Conservation (phyloP, 129 eudicot species). For the Ambrosia trifida region DNA sequence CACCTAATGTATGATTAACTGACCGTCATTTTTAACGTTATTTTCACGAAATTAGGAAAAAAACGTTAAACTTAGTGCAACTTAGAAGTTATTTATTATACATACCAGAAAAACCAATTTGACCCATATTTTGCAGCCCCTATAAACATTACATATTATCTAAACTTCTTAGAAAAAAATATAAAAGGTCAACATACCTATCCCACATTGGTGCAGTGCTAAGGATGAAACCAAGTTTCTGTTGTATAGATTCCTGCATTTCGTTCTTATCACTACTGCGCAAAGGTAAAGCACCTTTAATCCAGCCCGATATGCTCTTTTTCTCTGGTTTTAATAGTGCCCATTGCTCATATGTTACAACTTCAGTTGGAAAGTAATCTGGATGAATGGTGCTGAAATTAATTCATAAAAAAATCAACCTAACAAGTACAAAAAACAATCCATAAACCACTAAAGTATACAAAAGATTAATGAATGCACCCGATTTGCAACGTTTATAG, state of each 20-base stretch:
- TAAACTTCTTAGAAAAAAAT: background rate
- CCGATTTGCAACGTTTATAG: background rate
- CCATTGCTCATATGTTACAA: conserved; percentile 83
- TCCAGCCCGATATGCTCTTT: conserved; percentile 70
- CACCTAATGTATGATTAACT: too few relatives aligned
- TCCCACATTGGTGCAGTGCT: conserved; percentile 92
- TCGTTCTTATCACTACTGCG: conserved; percentile 55
- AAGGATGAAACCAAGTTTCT: conserved; percentile 64
- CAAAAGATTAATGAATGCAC: background rate
- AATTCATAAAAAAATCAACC: conserved; percentile 14
- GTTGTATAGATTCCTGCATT: conserved; percentile 53
- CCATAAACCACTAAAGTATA: conserved; percentile 6
- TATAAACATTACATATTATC: background rate
- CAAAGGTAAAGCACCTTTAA: conserved; percentile 63
- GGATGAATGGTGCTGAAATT: conserved; percentile 58
- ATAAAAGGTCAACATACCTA: conserved; percentile 45
- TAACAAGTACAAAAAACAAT: conserved; percentile 16
- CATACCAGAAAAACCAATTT: background rate
- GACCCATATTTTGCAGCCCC: background rate
- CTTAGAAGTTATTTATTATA: background rate
- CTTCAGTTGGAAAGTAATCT: conserved; percentile 72
- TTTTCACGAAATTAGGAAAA: too few relatives aligned
- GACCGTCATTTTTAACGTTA: too few relatives aligned
- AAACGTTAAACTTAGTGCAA: too few relatives aligned
- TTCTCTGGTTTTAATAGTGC: conserved; percentile 59